Evolutionary conservation across 2,329 filamentous ascomycete species (phyloP), one percentile per base, ranked within the genome.

Genomic region (Stachybotrys elegans): DNA sequence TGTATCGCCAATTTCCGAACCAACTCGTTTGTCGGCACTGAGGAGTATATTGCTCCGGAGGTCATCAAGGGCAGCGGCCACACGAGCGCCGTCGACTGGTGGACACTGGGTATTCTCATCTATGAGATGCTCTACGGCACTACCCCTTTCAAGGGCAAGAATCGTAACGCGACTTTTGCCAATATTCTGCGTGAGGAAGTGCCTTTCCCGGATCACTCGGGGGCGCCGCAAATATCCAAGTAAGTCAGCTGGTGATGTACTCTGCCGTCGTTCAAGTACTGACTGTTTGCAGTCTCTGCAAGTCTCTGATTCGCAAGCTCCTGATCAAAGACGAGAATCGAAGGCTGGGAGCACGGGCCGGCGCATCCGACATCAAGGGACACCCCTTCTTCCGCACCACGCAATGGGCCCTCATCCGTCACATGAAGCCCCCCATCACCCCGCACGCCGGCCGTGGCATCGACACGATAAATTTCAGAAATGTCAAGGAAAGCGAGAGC

Each of bases 91-190:
- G 93, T 98, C 13, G 93, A 98, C 66, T 98, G 93, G 93, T 98
- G 93, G 93, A 98, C 93, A 1, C 69, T 98, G 43, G 93, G 93
- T 17, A 97, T 98, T 54, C 70, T 98, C 59, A 90, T 98, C 45
- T 98, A 97, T 65, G 93, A 98, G 68, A 98, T 98, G 93, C 76
- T 98, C 27, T 98, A 92, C 69, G 93, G 93, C 44, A 98, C 92
- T 1, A 98, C 93, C 1, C 93, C 93, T 2, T 98, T 98, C 78
- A 98, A 98, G 73, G 93, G 93, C 55, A 97, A 98, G 79, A 98
- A 96, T 67, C 82, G 93, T 31, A 98, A 97, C 58, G 90, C 91
- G 13, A 98, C 93, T 0, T 98, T 98, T 70, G 92, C 91, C 48
- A 98, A 97, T 62, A 98, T 98, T 54, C 68, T 98, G 50, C 78